Base-by-base conservation (phyloP, 768 basidiomycete species). In the Suillus variegatus region DNA sequence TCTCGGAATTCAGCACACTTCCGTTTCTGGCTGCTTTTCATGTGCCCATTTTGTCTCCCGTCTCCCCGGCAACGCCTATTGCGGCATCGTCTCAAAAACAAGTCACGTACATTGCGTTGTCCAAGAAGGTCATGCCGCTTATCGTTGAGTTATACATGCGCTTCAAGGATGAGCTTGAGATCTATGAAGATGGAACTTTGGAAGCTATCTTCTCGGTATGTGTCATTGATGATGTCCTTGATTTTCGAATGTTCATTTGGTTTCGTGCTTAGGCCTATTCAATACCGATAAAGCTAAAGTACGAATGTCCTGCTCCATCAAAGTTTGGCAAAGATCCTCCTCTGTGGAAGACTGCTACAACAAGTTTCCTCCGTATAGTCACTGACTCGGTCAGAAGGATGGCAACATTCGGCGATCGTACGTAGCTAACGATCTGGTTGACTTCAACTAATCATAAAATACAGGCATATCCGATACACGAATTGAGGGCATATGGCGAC, bases 261-360 rank as follows among this genome's bases (percentile, higher is more conserved):
- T 62, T 25, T 61, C 22, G 32, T 41, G 13, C 51, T 40, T 52
- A 94, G 92, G 91, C 95, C 0, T 95, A 93, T 70, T 87, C 92
- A 5, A 90, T 97, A 41, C 95, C 97, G 2, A 88, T 98, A 74
- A 95, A 95, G 72, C 80, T 99, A 68, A 96, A 96, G 77, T 97
- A 98, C 68, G 94, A 97, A 43, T 97, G 96, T 75, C 96, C 97
- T 0, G 80, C 92, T 0, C 86, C 97, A 0, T 94, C 91, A 47
- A 95, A 90, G 73, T 94, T 88, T 72, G 94, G 93, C 3, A 90
- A 93, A 62, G 97, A 96, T 71, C 79, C 77, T 25, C 95, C 96
- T 0, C 79, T 99, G 3, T 99, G 97, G 97, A 96, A 95, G 79
- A 95, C 94, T 0, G 96, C 95, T n/a, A 94, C 92, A 2, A 85